phyloP scores from a whole-genome alignment of 139 green algal species.

The Pedinophyceae sp. region DNA sequence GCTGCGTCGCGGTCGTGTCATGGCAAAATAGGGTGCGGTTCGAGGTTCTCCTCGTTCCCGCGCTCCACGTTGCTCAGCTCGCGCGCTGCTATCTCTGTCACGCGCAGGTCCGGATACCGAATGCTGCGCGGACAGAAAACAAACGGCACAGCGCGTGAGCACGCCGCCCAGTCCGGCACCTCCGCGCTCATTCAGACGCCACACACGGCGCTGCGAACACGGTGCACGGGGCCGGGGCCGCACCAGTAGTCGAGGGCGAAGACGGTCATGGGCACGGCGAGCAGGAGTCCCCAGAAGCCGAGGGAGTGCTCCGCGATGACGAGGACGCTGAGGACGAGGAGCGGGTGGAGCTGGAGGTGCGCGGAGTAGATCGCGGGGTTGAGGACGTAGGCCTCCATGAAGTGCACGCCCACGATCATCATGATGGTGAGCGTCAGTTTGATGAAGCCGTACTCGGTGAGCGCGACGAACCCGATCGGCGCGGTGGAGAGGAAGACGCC shows the following conservation, averaged over 20 bases:
- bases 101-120: too few species aligned
- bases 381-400: constrained; percentile 64
- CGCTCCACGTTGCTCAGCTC: too few species aligned
- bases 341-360: constrained; percentile 84
- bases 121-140: too few species aligned
- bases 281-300: constrained; percentile 81
- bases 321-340: constrained; percentile 56
- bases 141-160: too few species aligned
- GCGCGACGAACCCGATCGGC: constrained; percentile 67
- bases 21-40: too few species aligned
- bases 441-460: constrained; percentile 82
- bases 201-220: too few species aligned
- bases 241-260: constrained; percentile 85
- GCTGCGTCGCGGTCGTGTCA: too few species aligned
- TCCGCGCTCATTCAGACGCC: too few species aligned
- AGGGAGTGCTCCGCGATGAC: constrained; percentile 63
- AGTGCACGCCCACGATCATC: constrained; percentile 69
- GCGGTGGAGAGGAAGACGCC: constrained; percentile 78
- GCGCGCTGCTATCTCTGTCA: too few species aligned
- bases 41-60: too few species aligned
- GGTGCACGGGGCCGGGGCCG: too few species aligned
- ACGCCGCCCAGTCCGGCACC: too few species aligned
- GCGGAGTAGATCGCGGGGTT: constrained; percentile 79
- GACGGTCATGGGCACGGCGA: constrained; percentile 79
- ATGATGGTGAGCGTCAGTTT: constrained; percentile 70